Conservation (phyloP, 441 rosid genomes). For the Cnidoscolus chayamansa region DNA sequence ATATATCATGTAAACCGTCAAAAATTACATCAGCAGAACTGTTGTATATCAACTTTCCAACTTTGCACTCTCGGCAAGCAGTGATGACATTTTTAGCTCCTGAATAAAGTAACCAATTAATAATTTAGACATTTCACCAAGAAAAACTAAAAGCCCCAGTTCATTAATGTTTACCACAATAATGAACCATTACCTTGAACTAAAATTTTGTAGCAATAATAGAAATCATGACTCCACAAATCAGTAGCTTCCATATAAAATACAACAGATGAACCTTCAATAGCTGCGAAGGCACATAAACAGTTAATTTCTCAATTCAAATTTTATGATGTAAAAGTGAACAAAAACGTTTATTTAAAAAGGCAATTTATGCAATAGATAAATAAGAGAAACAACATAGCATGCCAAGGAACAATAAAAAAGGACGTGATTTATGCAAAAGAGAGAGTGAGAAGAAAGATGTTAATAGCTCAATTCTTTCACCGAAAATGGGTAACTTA, state of each 20-base stretch:
- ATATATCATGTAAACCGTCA: conserved; percentile 64
- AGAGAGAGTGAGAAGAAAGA: not conserved
- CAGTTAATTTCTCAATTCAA: conserved; percentile 2
- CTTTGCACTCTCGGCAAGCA: conserved; percentile 72
- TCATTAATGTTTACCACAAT: not conserved
- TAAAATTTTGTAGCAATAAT: conserved; percentile 54
- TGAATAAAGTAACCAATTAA: conserved; percentile 25
- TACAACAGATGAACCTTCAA: conserved; percentile 63
- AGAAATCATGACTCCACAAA: conserved; percentile 47
- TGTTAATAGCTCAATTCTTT: not conserved
- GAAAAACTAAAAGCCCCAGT: not conserved
- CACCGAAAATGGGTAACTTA: not conserved
- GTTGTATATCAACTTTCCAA: conserved; percentile 67
- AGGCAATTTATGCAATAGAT: conserved; percentile 4
- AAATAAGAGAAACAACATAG: conserved; percentile 4
- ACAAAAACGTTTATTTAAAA: conserved; percentile 6
- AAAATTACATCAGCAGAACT: conserved; percentile 84
- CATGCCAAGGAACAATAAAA: not conserved
- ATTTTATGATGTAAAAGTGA: not conserved
- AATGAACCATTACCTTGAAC: conserved; percentile 61
- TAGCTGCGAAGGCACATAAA: conserved; percentile 45
- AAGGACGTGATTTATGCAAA: not conserved
- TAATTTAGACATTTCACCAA: not conserved
- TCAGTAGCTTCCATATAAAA: conserved; percentile 58
- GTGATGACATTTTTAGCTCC: conserved; percentile 78